Conservation (phyloP, 2,329 filamentous ascomycete genomes). For the Scedosporium boydii region DNA sequence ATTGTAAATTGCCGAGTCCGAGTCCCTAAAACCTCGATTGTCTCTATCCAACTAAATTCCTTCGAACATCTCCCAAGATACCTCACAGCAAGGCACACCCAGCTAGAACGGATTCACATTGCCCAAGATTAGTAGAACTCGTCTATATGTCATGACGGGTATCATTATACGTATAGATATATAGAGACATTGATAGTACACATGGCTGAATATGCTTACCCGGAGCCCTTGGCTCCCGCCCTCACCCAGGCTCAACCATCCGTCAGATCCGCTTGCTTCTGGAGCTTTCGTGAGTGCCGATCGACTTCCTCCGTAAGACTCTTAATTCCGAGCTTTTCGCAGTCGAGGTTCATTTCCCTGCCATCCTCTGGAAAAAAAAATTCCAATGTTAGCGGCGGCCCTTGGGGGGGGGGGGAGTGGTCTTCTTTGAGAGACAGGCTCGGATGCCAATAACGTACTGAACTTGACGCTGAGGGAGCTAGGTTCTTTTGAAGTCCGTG, state of each 20-base stretch:
- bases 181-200: slow-evolving; percentile 4
- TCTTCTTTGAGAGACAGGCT: neutral
- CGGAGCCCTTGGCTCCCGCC: neutral
- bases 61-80: too few species aligned
- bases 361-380: slow-evolving; percentile 62
- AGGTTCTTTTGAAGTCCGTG: slow-evolving; percentile 57
- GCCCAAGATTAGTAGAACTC: neutral
- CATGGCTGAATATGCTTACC: neutral
- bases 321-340: slow-evolving; percentile 73
- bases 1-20: too few species aligned
- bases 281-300: slow-evolving; percentile 72
- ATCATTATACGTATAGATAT: slow-evolving; percentile 6
- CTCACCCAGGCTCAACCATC: slow-evolving; percentile 23
- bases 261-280: slow-evolving; percentile 71
- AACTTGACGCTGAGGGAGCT: slow-evolving; percentile 73
- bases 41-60: too few species aligned
- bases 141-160: slow-evolving; percentile 5
- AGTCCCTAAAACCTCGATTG: too few species aligned
- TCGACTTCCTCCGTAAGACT: slow-evolving; percentile 84
- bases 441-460: slow-evolving; percentile 39
- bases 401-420: too few species aligned
- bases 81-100: too few species aligned
- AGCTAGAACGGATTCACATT: neutral
- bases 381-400: neutral
- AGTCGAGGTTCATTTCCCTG: slow-evolving; percentile 76